These are phyloP conservation scores for Pyrenula massariospora DNA, from an alignment of 495 filamentous ascomycete genomes.

Conservation along the genomic window DNA sequence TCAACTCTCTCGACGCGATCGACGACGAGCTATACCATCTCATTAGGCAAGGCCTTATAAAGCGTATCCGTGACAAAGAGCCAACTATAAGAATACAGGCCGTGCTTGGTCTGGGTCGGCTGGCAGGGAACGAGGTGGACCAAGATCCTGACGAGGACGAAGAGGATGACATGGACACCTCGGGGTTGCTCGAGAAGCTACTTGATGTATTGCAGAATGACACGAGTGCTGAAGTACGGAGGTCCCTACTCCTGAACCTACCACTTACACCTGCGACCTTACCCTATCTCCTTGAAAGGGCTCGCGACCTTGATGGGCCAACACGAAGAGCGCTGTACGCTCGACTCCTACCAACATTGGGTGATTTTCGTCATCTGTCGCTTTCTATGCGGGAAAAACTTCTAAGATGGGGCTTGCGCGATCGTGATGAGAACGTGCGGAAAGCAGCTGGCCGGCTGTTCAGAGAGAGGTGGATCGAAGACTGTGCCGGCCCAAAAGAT, in stretches of 20 bases:
- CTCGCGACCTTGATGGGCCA: conserved; percentile 72
- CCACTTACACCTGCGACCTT: conserved; percentile 70
- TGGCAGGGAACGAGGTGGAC: conserved; percentile 72
- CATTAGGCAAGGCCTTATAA: conserved; percentile 61
- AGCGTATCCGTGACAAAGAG: conserved; percentile 87
- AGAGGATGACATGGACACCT: conserved; percentile 41
- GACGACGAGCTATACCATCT: conserved; percentile 81
- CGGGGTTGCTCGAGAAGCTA: conserved; percentile 65
- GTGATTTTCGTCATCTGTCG: conserved; percentile 91
- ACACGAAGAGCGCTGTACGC: conserved; percentile 83
- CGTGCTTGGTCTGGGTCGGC: conserved; percentile 73
- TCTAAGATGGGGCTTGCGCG: conserved; percentile 86
- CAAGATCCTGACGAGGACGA: conserved; percentile 60
- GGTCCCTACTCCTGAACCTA: conserved; percentile 78
- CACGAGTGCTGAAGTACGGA: conserved; percentile 81
- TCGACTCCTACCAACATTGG: conserved; percentile 73
- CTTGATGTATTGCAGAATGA: conserved; percentile 90
- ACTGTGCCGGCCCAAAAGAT: conserved; percentile 59
- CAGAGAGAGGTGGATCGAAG: conserved; percentile 90
- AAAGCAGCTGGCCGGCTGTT: conserved; percentile 86
- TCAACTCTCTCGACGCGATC: conserved; percentile 81
- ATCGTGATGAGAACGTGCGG: conserved; percentile 88
- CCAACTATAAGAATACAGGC: conserved; percentile 84
- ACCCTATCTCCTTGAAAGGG: conserved; percentile 84
- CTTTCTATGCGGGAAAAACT: conserved; percentile 94